Conservation (phyloP, 208 protist genomes). For the Wallacemonas sp. region DNA sequence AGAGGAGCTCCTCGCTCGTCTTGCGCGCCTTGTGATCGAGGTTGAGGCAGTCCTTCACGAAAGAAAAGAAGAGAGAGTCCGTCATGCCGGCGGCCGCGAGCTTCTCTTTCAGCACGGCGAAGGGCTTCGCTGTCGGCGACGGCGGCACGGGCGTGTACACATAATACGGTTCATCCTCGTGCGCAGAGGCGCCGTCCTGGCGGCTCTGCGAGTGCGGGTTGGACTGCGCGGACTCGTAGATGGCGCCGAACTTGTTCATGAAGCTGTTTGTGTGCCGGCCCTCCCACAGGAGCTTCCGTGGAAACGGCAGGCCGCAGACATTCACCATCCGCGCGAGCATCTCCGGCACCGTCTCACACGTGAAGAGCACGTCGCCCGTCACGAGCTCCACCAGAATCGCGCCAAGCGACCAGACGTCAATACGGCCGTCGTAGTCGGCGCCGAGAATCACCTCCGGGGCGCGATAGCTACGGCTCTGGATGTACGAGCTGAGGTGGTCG, state of each 20-base stretch:
- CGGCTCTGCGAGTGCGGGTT: slow-evolving; percentile 25
- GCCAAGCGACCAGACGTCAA: slow-evolving; percentile 96
- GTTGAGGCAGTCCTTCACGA: slow-evolving; percentile 85
- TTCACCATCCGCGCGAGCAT: slow-evolving; percentile 93
- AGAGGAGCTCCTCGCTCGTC: slow-evolving; percentile 73
- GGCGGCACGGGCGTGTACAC: slow-evolving; percentile 70
- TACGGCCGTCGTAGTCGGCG: slow-evolving; percentile 93
- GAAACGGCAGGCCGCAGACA: slow-evolving; percentile 88
- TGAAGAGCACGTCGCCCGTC: slow-evolving; percentile 94
- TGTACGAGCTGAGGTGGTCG: slow-evolving; percentile 95
- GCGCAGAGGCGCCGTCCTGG: slow-evolving; percentile 15
- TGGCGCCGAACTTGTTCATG: slow-evolving; percentile 88
- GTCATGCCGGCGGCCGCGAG: slow-evolving; percentile 64
- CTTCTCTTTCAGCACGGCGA: slow-evolving; percentile 74
- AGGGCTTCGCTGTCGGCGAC: slow-evolving; percentile 30
- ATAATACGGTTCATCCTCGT: slow-evolving; percentile 69
- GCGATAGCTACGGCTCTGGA: slow-evolving; percentile 94
- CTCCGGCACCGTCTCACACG: slow-evolving; percentile 92
- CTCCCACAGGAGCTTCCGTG: slow-evolving; percentile 84
- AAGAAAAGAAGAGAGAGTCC: slow-evolving; percentile 83
- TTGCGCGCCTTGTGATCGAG: slow-evolving; percentile 85
- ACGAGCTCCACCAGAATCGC: slow-evolving; percentile 94
- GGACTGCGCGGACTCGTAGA: slow-evolving; percentile 79
- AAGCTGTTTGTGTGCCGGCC: slow-evolving; percentile 87
- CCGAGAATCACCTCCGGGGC: slow-evolving; percentile 94